phyloP scores from a whole-genome alignment of 192 early-diverging fungal genomes.

The Rhizophagus prolifer region DNA sequence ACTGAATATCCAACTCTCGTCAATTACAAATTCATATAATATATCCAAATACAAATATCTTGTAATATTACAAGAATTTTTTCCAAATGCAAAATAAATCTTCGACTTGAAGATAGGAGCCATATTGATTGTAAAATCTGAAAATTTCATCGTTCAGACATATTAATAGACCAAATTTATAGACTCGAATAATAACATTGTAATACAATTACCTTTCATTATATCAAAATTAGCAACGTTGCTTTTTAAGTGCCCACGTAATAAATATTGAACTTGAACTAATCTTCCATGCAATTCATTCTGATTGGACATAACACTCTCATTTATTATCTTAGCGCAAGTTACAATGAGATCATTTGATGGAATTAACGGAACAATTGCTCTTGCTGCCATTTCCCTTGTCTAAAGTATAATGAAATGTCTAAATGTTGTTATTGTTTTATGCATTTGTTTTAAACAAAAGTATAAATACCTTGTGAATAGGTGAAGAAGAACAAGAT shows the following conservation, averaged over 20 bases:
- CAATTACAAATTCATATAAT: conserved; percentile 19
- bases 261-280: conserved; percentile 68
- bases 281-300: conserved; percentile 79
- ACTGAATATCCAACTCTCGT: background rate
- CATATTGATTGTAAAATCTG: conserved; percentile 14
- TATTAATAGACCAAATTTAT: background rate
- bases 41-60: conserved; percentile 24
- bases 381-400: conserved; percentile 83
- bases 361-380: conserved; percentile 72
- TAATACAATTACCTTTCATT: conserved; percentile 24
- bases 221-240: conserved; percentile 41
- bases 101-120: background rate
- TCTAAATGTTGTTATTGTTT: background rate
- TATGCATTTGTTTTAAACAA: background rate
- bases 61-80: conserved; percentile 14
- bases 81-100: background rate
- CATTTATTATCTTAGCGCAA: conserved; percentile 49
- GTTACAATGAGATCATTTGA: conserved; percentile 58
- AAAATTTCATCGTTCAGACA: background rate
- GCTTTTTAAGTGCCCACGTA: conserved; percentile 61
- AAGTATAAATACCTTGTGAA: conserved; percentile 47
- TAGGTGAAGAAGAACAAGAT: conserved; percentile 53
- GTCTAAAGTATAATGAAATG: conserved; percentile 56
- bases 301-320: conserved; percentile 44
- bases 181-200: background rate